Evolutionary conservation across 1,139 yeast genomes (phyloP), one percentile per base, ranked within the genome.

Genomic region (Neolecta irregularis): DNA sequence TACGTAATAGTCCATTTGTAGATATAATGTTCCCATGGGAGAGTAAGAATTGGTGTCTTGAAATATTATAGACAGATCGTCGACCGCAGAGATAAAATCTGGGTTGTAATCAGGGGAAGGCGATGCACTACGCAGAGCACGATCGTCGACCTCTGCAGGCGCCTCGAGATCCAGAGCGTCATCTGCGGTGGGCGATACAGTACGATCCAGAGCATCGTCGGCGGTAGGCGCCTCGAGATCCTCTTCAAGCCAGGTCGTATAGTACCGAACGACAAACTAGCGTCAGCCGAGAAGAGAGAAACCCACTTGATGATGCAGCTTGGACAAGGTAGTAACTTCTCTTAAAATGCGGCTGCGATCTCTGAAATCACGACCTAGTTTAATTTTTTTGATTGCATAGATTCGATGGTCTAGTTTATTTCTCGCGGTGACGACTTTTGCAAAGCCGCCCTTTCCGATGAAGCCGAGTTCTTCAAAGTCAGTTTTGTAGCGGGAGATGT

Each of bases 1-100:
- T 48, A 91, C 98, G 57, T 98, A 91, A 51, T 88, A 91, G 53
- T 91, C 98, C 99, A 91, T 91, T 51, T 91, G 98, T 44, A 91
- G 88, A 51, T 62, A 91, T 43, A 65, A 62, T 30, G 67, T 85
- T 57, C 69, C 72, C n/a, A n/a, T n/a, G n/a, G n/a, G n/a, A n/a
- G n/a, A n/a, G n/a, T n/a, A n/a, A n/a, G n/a, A n/a, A n/a, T n/a
- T n/a, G n/a, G n/a, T n/a, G n/a, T n/a, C n/a, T n/a, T n/a, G n/a
- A n/a, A n/a, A n/a, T n/a, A n/a, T n/a, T n/a, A n/a, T n/a, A n/a
- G n/a, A n/a, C n/a, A n/a, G n/a, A n/a, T n/a, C n/a, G n/a, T n/a
- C n/a, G n/a, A n/a, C n/a, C n/a, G n/a, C n/a, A n/a, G n/a, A n/a
- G n/a, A n/a, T n/a, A n/a, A n/a, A n/a, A n/a, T n/a, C n/a, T n/a